phyloP scores from a whole-genome alignment of 352 stramenopile genomes.

The Aphanomyces stellatus region DNA sequence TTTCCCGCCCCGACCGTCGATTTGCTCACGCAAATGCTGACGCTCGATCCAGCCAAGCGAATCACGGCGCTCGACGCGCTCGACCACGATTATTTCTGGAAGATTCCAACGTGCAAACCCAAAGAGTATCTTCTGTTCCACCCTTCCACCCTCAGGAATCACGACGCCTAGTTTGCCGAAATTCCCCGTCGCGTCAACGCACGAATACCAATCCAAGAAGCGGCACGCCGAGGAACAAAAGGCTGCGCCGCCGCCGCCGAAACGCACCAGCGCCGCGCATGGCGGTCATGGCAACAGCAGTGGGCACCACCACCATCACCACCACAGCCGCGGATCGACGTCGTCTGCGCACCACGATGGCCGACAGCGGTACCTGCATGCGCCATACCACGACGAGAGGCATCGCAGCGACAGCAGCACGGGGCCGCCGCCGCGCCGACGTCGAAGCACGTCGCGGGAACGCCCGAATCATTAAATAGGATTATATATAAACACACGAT shows the following conservation, averaged over 20 bases:
- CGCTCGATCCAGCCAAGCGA: constrained; percentile 90
- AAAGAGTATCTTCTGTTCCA: constrained; percentile 43
- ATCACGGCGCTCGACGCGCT: constrained; percentile 93
- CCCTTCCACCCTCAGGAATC: no score
- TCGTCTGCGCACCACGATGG: background rate
- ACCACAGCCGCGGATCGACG: background rate
- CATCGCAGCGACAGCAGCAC: background rate
- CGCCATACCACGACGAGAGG: background rate
- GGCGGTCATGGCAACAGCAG: no score
- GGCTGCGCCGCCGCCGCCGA: background rate
- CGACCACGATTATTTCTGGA: constrained; percentile 96
- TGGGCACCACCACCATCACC: background rate
- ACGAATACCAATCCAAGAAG: constrained; percentile 85
- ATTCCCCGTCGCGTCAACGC: constrained; percentile 71
- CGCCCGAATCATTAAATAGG: background rate
- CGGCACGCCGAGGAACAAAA: constrained; percentile 58
- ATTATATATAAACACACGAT: background rate
- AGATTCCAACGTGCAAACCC: constrained; percentile 74
- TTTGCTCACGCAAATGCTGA: constrained; percentile 90
- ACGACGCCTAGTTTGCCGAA: constrained; percentile 52
- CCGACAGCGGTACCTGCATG: background rate
- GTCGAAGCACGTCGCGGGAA: constrained; percentile 12
- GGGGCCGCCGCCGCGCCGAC: no score
- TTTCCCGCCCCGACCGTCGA: constrained; percentile 79
- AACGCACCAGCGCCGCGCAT: no score